Evolutionary conservation across 768 basidiomycete genomes (phyloP).

Genomic region (Suillus placidus): DNA sequence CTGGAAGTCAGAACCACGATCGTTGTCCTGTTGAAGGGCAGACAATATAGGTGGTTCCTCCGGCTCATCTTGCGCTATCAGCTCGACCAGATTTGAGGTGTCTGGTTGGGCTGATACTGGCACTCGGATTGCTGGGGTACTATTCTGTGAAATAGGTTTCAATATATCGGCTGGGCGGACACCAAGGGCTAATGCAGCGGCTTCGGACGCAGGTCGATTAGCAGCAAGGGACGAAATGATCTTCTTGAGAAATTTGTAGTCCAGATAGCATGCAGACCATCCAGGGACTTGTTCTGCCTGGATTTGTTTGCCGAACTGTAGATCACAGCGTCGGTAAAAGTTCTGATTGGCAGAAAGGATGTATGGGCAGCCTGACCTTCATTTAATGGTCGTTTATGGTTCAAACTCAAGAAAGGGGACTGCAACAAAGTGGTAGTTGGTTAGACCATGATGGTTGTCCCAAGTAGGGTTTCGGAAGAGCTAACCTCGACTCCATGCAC

Average conservation of each 20-base stretch:
- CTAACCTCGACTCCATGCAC: conserved; percentile 40
- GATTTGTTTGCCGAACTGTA: conserved; percentile 96
- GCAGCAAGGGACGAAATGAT: conserved; percentile 95
- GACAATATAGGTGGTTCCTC: conserved; percentile 62
- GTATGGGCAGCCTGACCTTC: conserved; percentile 30
- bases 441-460: conserved; percentile 33
- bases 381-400: conserved; percentile 25
- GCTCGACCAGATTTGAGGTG: conserved; percentile 14
- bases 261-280: conserved; percentile 94
- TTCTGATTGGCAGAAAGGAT: conserved; percentile 2
- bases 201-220: conserved; percentile 88
- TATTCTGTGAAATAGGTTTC: conserved; percentile 31
- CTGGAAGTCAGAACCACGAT: conserved; percentile 83
- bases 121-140: conserved; percentile 30
- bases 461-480: conserved; percentile 14
- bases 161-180: conserved; percentile 66
- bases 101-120: conserved; percentile 32
- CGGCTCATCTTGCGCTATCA: conserved; percentile 40
- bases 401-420: conserved; percentile 9
- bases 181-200: conserved; percentile 82
- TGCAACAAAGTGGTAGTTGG: conserved; percentile 13
- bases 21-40: conserved; percentile 63
- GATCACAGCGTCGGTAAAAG: conserved; percentile 8
- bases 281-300: conserved; percentile 95
- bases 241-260: conserved; percentile 98